phyloP scores from a whole-genome alignment of 2,329 filamentous ascomycete genomes.

The Cercospora sojina region DNA sequence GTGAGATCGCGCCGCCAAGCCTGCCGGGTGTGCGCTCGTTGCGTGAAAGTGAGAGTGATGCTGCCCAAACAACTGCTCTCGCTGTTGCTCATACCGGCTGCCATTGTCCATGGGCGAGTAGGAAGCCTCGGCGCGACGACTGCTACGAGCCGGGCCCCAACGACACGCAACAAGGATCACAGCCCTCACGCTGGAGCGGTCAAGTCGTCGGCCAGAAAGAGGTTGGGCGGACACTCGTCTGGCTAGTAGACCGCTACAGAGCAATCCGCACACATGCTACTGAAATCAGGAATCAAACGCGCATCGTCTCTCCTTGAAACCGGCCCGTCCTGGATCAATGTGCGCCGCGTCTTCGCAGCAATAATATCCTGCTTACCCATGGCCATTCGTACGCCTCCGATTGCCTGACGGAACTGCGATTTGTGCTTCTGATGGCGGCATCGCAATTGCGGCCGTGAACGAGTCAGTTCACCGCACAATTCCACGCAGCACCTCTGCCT shows the following conservation, averaged over 20 bases:
- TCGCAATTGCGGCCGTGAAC: background rate
- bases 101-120: background rate
- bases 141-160: background rate
- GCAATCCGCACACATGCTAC: background rate
- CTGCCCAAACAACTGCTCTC: constrained; percentile 1
- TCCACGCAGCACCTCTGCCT: background rate
- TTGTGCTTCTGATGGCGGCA: background rate
- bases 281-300: constrained; percentile 3
- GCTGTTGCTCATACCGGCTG: background rate
- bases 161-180: background rate
- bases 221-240: background rate
- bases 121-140: background rate
- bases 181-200: background rate
- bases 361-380: background rate
- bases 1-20: constrained; percentile 4
- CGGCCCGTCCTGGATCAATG: background rate
- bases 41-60: background rate
- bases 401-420: background rate
- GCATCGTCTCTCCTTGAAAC: background rate
- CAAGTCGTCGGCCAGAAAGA: background rate
- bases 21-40: background rate
- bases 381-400: background rate
- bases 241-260: constrained; percentile 4
- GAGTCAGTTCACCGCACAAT: constrained; percentile 16
- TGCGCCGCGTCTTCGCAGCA: background rate